Conservation (phyloP, 2,329 filamentous ascomycete genomes). For the Colletotrichum karsti region DNA sequence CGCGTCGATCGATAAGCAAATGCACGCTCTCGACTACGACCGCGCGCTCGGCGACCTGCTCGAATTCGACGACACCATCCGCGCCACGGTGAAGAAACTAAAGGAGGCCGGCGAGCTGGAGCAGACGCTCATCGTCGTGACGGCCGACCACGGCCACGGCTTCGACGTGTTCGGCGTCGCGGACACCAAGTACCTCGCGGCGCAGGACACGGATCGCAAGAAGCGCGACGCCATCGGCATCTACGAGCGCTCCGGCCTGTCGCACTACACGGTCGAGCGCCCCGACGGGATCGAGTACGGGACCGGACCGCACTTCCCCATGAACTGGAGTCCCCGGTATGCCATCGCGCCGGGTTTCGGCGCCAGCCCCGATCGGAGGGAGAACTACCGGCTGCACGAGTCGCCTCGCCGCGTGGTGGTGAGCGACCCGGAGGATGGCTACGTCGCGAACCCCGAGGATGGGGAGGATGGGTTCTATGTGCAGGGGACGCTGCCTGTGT, state of each 20-base stretch:
- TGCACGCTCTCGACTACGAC: constrained; percentile 87
- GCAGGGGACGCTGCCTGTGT: constrained; percentile 77
- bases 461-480: constrained; percentile 72
- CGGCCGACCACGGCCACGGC: constrained; percentile 89
- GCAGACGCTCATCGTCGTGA: constrained; percentile 81
- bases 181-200: constrained; percentile 79
- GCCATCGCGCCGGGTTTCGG: constrained; percentile 78
- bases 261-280: constrained; percentile 73
- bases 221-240: constrained; percentile 80
- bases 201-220: constrained; percentile 70
- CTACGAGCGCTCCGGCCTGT: constrained; percentile 77
- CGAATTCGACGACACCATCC: constrained; percentile 85
- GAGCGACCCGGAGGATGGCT: constrained; percentile 62
- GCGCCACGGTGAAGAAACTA: constrained; percentile 76
- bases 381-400: constrained; percentile 77
- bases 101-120: constrained; percentile 71
- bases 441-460: constrained; percentile 75
- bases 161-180: constrained; percentile 87
- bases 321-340: constrained; percentile 89
- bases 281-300: constrained; percentile 71
- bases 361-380: constrained; percentile 79
- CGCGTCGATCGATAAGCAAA: constrained; percentile 88
- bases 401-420: constrained; percentile 67
- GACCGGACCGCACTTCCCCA: constrained; percentile 79
- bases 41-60: constrained; percentile 85